Evolutionary conservation across 1,139 yeast genomes (phyloP), one percentile per base, ranked within the genome.

Genomic region (Kodamaea ohmeri): DNA sequence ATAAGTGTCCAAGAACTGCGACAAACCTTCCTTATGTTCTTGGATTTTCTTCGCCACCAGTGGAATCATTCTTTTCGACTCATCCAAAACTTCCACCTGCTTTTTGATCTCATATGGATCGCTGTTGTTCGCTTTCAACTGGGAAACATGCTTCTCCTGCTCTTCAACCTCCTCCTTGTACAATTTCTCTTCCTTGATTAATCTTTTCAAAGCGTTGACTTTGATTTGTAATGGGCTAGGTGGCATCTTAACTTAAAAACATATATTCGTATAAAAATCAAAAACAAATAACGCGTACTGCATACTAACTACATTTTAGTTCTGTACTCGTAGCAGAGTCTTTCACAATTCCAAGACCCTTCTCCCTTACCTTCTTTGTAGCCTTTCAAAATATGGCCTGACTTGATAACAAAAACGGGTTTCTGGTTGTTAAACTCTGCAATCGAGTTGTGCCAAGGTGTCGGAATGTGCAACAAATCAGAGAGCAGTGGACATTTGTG

Each of bases 161-260:
- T 84, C 88, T 12, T 59, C 59, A 25, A 78, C 71, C 54, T 89
- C 96, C 42, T 73, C 68, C 36, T 72, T 65, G 56, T 88, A 89
- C 31, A 80, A 66, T 12, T 56, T 55, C 49, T 83, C 80, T 56
- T 89, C 97, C 51, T 87, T 87, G 38, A 83, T 53, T 27, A 90
- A 70, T 44, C 96, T 72, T 46, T 76, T 75, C 38, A 89, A 68
- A 3, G 96, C 94, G 46, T 76, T 78, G 36, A 77, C 71, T 53
- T 88, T 88, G 61, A 89, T 87, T 51, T 84, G 86, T 38, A 86
- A 61, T 46, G 75, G 80, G 1, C 89, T 68, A 33, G 96, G 96
- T 2, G 90, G 76, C 90, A 86, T 88, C 36, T 28, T 31, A 6
- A 12, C 9, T 11, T 19, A n/a, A n/a, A n/a, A 8, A 16, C 6